Conservation (phyloP, 331 rosid species). For the Quercus tomentella region DNA sequence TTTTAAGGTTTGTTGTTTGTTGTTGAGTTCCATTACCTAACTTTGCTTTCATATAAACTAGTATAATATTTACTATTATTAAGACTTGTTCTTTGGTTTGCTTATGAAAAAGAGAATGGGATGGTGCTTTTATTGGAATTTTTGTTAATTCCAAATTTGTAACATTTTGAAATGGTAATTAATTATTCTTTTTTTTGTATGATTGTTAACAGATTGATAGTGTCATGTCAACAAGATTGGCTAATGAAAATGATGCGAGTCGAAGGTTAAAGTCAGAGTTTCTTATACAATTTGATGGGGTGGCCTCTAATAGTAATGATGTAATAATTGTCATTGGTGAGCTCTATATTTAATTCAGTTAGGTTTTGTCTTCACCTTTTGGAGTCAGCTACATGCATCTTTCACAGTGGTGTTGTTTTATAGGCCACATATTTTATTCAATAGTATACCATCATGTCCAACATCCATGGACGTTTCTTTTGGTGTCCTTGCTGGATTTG, state of each 20-base stretch:
- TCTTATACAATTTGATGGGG: slow-evolving; percentile 96
- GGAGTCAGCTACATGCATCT: background rate
- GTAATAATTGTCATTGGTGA: slow-evolving; percentile 90
- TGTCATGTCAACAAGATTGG: slow-evolving; percentile 84
- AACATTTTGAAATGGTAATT: background rate
- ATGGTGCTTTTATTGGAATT: background rate
- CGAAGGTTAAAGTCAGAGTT: slow-evolving; percentile 95
- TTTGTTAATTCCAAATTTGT: background rate
- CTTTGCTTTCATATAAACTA: no score
- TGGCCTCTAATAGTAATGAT: slow-evolving; percentile 83
- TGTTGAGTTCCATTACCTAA: background rate
- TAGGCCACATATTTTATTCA: slow-evolving; percentile 9
- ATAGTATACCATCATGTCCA: background rate
- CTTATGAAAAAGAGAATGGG: background rate
- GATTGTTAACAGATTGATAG: slow-evolving; percentile 75
- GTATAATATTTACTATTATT: no score
- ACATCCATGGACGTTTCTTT: background rate
- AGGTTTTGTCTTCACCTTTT: slow-evolving; percentile 1
- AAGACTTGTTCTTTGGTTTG: background rate
- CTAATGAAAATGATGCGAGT: slow-evolving; percentile 90
- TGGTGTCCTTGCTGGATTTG: background rate
- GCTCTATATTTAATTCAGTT: slow-evolving; percentile 13
- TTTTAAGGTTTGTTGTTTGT: background rate
- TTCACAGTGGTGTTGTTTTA: background rate
- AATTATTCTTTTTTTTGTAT: slow-evolving; percentile 4